Conservation (phyloP, 495 filamentous ascomycete genomes). For the Trichocladium antarcticum region DNA sequence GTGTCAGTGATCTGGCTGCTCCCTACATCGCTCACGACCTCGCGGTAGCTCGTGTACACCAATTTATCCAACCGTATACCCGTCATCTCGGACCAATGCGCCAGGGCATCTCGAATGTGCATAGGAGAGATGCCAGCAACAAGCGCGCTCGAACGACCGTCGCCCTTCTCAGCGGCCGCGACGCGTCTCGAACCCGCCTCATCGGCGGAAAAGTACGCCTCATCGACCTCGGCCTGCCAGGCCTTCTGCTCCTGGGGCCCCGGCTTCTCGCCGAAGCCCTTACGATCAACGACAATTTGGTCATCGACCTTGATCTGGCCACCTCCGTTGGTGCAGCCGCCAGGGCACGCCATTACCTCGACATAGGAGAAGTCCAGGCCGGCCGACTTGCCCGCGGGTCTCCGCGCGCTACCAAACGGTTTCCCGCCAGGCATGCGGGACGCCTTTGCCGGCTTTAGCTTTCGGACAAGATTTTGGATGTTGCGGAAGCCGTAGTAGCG, state of each 20-base stretch:
- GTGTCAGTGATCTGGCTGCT: slow-evolving; percentile 59
- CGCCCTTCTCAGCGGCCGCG: slow-evolving; percentile 14
- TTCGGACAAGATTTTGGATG: slow-evolving; percentile 90
- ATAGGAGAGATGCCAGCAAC: slow-evolving; percentile 48
- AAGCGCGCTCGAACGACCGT: slow-evolving; percentile 24
- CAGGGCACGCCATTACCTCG: slow-evolving; percentile 97
- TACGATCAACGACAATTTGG: slow-evolving; percentile 40
- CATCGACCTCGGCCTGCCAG: slow-evolving; percentile 80
- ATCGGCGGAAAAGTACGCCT: slow-evolving; percentile 82
- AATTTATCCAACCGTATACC: slow-evolving; percentile 60
- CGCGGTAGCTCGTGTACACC: slow-evolving; percentile 73
- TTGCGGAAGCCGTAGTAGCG: slow-evolving; percentile 96
- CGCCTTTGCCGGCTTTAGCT: slow-evolving; percentile 65
- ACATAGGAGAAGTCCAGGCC: slow-evolving; percentile 71
- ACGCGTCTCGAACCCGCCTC: slow-evolving; percentile 39
- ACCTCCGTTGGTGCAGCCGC: slow-evolving; percentile 93
- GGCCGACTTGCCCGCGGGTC: slow-evolving; percentile 32
- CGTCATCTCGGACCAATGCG: slow-evolving; percentile 62
- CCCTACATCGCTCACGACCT: slow-evolving; percentile 90
- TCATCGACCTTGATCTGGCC: slow-evolving; percentile 89
- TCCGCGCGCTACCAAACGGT: slow-evolving; percentile 35
- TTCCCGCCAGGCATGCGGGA: slow-evolving; percentile 69
- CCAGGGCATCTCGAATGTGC: slow-evolving; percentile 48
- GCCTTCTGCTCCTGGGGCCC: slow-evolving; percentile 66
- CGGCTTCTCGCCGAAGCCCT: slow-evolving; percentile 39